phyloP scores from a whole-genome alignment of 2,329 filamentous ascomycete genomes.

The Fusarium redolens region DNA sequence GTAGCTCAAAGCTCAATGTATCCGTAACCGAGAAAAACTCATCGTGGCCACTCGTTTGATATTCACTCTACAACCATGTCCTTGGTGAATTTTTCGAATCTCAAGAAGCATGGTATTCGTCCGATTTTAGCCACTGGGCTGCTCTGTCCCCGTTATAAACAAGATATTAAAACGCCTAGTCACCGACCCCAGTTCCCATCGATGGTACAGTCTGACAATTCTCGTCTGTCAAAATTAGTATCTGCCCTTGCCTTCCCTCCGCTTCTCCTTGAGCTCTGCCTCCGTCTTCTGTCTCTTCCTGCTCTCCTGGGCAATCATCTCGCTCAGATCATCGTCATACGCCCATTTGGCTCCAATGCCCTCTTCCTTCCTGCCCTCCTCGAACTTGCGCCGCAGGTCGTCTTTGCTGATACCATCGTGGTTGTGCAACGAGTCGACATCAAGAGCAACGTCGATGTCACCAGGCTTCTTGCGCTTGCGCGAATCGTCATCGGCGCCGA shows the following conservation, averaged over 20 bases:
- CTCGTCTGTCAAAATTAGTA: slow-evolving; percentile 51
- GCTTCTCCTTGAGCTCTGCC: slow-evolving; percentile 78
- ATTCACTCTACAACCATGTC: slow-evolving; percentile 29
- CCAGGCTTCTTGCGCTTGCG: slow-evolving; percentile 95
- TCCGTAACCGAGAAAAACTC: background rate
- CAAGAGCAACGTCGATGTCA: slow-evolving; percentile 92
- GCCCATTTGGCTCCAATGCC: slow-evolving; percentile 76
- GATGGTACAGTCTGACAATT: slow-evolving; percentile 26
- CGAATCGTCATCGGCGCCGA: slow-evolving; percentile 82
- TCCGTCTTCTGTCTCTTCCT: slow-evolving; percentile 91
- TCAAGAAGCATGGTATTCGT: slow-evolving; percentile 40
- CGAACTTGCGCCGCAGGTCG: slow-evolving; percentile 82
- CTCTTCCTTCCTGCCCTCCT: slow-evolving; percentile 75
- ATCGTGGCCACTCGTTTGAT: slow-evolving; percentile 35
- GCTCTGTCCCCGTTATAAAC: slow-evolving; percentile 28
- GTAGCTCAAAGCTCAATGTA: background rate
- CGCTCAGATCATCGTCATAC: slow-evolving; percentile 87
- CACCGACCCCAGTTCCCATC: slow-evolving; percentile 21
- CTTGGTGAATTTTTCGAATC: slow-evolving; percentile 8
- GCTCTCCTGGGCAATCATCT: slow-evolving; percentile 95
- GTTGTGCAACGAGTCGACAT: slow-evolving; percentile 81
- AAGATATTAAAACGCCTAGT: slow-evolving; percentile 39
- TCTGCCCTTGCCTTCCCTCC: slow-evolving; percentile 65
- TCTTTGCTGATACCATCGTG: slow-evolving; percentile 87
- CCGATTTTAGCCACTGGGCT: slow-evolving; percentile 34